Evolutionary conservation across 208 protist genomes (phyloP), one percentile per base, ranked within the genome.

Genomic region (Acanthamoeba lenticulata): DNA sequence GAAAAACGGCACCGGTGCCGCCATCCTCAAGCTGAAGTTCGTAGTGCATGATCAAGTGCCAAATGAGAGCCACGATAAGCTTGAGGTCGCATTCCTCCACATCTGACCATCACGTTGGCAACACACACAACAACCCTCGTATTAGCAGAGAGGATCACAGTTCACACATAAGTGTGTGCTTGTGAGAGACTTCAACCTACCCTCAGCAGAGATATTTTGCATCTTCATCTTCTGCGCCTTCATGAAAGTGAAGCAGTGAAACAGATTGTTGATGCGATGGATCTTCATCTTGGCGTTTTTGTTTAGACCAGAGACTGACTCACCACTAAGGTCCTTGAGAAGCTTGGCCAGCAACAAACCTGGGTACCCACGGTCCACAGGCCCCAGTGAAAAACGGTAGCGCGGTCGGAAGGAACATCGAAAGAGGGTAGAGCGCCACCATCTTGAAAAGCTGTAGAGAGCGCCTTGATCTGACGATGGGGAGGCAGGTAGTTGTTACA

Each of bases 1-100:
- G 44, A 47, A 49, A 27, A 2, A 3, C 9, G 3, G 44, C 36
- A 88, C 79, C 47, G 29, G 40, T 88, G 79, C 47, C 47, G 21
- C 45, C 40, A 38, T 88, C 79, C 13, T 88, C 79, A 0, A 88
- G 2, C 21, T 60, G 79, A 3, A 88, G 79, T 38, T 88, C 45
- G 29, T 88, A 88, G n/a, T 88, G 79, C 45, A 88, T 49, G 79
- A 88, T 88, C 4, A 88, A 40, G n/a, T 88, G 79, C 79, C 79
- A 88, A 13, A 88, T 88, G 27, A 88, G 79, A 32, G 45, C 79
- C 13, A 88, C 45, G 4, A 88, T 88, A 3, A 88, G 79, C 45
- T 88, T 88, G 29, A 88, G 44, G n/a, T 88, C 79, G 44, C 79
- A 49, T 21, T 88, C 79, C 13, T 49, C 79, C 6, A 88, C 36